Evolutionary conservation across 306 rosid genomes (phyloP).

Genomic region (Prunus campanulata): DNA sequence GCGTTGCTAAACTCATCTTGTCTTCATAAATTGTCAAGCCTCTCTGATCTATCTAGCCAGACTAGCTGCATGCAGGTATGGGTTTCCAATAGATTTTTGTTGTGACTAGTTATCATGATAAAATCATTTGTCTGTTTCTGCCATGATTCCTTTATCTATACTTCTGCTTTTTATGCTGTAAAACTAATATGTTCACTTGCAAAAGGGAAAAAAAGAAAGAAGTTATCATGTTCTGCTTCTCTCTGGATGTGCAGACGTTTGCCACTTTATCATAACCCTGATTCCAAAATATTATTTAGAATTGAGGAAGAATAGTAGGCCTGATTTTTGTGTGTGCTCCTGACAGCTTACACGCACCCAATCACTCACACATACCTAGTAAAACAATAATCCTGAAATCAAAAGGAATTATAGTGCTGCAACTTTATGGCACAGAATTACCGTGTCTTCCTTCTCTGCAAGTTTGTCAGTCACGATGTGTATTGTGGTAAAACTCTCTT

Average conservation of each 20-base stretch:
- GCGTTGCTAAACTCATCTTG: slow-evolving; percentile 81
- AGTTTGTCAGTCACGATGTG: too few relatives aligned
- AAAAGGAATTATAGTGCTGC: not conserved
- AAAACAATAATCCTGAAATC: not conserved
- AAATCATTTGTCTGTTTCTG: not conserved
- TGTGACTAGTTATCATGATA: slow-evolving; percentile 1
- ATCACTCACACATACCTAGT: not conserved
- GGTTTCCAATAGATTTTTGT: slow-evolving; percentile 13
- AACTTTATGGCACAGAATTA: not conserved
- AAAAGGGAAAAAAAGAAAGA: not conserved
- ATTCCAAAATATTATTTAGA: not conserved
- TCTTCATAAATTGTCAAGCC: slow-evolving; percentile 58
- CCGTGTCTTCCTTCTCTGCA: not conserved
- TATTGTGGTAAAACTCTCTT: too few relatives aligned
- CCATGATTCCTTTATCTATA: not conserved
- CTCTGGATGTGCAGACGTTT: not conserved
- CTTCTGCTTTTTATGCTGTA: not conserved
- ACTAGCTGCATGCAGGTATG: slow-evolving; percentile 58
- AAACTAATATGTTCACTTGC: not conserved
- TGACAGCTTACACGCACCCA: not conserved
- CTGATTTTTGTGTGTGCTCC: not conserved
- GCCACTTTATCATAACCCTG: not conserved
- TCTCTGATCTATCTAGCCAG: slow-evolving; percentile 55
- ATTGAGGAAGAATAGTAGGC: not conserved
- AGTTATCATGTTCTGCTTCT: not conserved